A percentile compares a stretch with the other conserved stretches of the same genome.
Evolutionary conservation across 495 filamentous ascomycete genomes (phyloP).

Genomic region (Podospora appendiculata): DNA sequence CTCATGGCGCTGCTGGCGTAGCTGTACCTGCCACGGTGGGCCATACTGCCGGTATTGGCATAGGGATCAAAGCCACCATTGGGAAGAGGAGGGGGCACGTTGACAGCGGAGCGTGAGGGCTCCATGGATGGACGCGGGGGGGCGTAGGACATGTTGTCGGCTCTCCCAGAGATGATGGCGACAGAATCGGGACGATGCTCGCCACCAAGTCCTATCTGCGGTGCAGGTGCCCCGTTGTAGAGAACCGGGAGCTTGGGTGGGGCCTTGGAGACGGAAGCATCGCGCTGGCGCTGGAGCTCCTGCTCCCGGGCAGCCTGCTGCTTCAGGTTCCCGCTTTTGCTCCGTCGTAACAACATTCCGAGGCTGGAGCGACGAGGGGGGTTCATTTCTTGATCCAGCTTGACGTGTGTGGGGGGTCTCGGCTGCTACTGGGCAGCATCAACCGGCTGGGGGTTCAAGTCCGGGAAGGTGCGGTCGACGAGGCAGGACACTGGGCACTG

Average conservation of each 20-base stretch:
- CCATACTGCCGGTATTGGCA: conserved; percentile 86
- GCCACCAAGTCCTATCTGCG: conserved; percentile 55
- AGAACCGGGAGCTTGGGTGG: conserved; percentile 79
- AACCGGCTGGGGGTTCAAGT: neutral
- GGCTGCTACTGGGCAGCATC: neutral
- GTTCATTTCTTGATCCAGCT: conserved; percentile 32
- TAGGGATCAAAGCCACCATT: conserved; percentile 62
- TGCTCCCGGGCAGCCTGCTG: conserved; percentile 57
- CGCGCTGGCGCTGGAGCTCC: conserved; percentile 59
- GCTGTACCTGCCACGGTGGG: conserved; percentile 91
- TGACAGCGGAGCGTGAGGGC: conserved; percentile 25
- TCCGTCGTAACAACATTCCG: conserved; percentile 67
- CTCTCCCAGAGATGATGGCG: conserved; percentile 51
- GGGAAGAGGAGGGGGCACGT: conserved; percentile 44
- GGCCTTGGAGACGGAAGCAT: conserved; percentile 57
- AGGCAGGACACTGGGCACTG: conserved; percentile 1
- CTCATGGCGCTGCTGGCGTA: conserved; percentile 90
- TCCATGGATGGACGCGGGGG: conserved; percentile 39
- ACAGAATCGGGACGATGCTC: conserved; percentile 59
- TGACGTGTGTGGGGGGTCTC: conserved; percentile 7
- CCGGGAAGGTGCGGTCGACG: conserved; percentile 9
- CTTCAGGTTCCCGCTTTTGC: conserved; percentile 72
- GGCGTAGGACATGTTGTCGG: conserved; percentile 29
- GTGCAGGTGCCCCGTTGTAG: conserved; percentile 51
- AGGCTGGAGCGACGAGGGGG: conserved; percentile 45